Conservation (phyloP, 805 yeast genomes). For the Torulaspora microellipsoides region DNA sequence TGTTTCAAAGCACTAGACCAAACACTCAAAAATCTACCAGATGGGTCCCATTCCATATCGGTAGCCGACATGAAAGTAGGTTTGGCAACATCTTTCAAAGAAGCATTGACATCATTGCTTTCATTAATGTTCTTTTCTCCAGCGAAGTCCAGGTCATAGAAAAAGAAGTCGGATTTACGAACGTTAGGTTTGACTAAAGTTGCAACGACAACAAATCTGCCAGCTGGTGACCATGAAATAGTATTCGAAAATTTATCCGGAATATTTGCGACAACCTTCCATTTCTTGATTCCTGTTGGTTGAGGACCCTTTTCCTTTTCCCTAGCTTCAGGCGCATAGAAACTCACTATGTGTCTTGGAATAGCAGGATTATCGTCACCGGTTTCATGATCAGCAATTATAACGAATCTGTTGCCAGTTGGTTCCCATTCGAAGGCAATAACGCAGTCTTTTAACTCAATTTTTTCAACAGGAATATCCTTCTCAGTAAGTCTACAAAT, state of each 20-base stretch:
- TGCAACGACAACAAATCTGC: constrained; percentile 69
- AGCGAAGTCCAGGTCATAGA: constrained; percentile 81
- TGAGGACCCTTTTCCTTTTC: constrained; percentile 46
- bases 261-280: constrained; percentile 56
- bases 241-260: constrained; percentile 65
- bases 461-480: constrained; percentile 90
- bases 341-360: constrained; percentile 60
- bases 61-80: constrained; percentile 75
- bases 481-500: constrained; percentile 82
- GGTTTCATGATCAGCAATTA: constrained; percentile 59
- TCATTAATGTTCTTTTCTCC: constrained; percentile 47
- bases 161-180: constrained; percentile 65
- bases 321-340: constrained; percentile 73
- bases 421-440: constrained; percentile 96
- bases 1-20: constrained; percentile 87
- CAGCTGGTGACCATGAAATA: constrained; percentile 86
- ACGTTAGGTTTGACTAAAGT: constrained; percentile 43
- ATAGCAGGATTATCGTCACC: constrained; percentile 55
- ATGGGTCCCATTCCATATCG: constrained; percentile 88
- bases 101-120: constrained; percentile 46
- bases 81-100: constrained; percentile 56
- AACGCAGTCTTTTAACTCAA: constrained; percentile 88
- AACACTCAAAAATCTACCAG: constrained; percentile 84
- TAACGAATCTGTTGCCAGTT: constrained; percentile 76
- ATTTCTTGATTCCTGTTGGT: constrained; percentile 41